Conservation (phyloP, 2,329 filamentous ascomycete species). For the Didymella keratinophila region DNA sequence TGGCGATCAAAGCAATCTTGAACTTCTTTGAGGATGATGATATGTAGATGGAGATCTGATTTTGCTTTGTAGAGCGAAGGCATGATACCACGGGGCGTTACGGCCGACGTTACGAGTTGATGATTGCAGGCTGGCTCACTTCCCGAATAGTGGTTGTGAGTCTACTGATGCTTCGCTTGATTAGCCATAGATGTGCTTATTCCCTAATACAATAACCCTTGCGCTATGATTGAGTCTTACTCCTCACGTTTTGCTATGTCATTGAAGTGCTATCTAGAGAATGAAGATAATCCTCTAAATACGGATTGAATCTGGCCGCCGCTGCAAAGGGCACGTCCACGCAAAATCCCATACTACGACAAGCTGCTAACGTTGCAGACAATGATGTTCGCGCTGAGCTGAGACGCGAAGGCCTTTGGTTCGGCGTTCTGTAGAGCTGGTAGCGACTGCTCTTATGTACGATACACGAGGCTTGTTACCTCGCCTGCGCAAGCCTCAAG, state of each 20-base stretch:
- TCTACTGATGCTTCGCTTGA: slow-evolving; percentile 13
- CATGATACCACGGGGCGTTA: slow-evolving; percentile 32
- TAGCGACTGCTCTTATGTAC: neutral
- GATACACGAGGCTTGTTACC: neutral
- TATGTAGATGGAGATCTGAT: slow-evolving; percentile 30
- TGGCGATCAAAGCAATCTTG: slow-evolving; percentile 84
- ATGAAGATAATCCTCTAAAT: neutral
- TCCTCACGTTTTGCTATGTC: neutral
- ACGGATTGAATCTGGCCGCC: neutral
- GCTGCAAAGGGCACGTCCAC: neutral
- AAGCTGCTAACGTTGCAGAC: neutral
- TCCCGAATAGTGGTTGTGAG: slow-evolving; percentile 2
- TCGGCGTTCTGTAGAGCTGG: neutral
- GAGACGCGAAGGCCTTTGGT: neutral
- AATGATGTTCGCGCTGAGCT: neutral
- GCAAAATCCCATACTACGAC: no score
- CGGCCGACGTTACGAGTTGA: slow-evolving; percentile 15
- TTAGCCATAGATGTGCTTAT: slow-evolving; percentile 12
- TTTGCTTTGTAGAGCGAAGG: slow-evolving; percentile 15
- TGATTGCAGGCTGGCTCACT: slow-evolving; percentile 14
- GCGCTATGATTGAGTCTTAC: neutral
- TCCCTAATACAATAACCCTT: slow-evolving; percentile 22
- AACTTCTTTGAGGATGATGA: slow-evolving; percentile 78
- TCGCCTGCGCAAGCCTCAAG: neutral
- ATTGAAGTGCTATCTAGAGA: neutral